These are phyloP conservation scores for Aplosporella prunicola DNA, from an alignment of 2,329 filamentous ascomycete species.

Conservation along the genomic window DNA sequence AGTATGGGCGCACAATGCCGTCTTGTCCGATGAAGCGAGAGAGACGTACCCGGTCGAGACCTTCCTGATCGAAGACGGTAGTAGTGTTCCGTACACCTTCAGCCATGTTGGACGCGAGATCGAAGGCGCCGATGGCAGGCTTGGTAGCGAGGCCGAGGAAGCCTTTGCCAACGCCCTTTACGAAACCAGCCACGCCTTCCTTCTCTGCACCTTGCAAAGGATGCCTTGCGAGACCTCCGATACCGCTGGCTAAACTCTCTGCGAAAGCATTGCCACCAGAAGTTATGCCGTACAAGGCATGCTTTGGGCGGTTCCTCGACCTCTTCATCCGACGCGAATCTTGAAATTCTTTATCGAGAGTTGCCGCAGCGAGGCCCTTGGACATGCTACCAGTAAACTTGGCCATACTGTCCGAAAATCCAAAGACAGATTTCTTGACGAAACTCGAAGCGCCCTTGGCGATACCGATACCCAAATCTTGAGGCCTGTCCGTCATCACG, in stretches of 20 bases:
- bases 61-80: conserved; percentile 91
- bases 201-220: conserved; percentile 93
- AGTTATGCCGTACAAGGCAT: conserved; percentile 91
- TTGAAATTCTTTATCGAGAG: conserved; percentile 97
- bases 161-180: conserved; percentile 96
- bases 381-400: conserved; percentile 97
- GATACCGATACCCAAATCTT: conserved; percentile 89
- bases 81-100: conserved; percentile 98
- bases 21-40: conserved; percentile 87
- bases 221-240: conserved; percentile 86
- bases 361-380: conserved; percentile 90
- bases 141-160: conserved; percentile 92
- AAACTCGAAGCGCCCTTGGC: conserved; percentile 95
- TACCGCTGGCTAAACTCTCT: conserved; percentile 82
- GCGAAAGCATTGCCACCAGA: conserved; percentile 92
- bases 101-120: conserved; percentile 91
- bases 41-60: conserved; percentile 87
- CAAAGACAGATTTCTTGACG: conserved; percentile 97
- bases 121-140: conserved; percentile 90
- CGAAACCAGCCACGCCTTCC: conserved; percentile 86
- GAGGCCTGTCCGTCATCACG: conserved; percentile 89
- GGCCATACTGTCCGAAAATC: conserved; percentile 92
- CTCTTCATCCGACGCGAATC: conserved; percentile 89
- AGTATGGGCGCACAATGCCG: conserved; percentile 90
- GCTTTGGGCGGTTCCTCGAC: conserved; percentile 88